Evolutionary conservation across 2,329 filamentous ascomycete genomes (phyloP), one percentile per base, ranked within the genome.

Genomic region (Fusarium staphyleae): DNA sequence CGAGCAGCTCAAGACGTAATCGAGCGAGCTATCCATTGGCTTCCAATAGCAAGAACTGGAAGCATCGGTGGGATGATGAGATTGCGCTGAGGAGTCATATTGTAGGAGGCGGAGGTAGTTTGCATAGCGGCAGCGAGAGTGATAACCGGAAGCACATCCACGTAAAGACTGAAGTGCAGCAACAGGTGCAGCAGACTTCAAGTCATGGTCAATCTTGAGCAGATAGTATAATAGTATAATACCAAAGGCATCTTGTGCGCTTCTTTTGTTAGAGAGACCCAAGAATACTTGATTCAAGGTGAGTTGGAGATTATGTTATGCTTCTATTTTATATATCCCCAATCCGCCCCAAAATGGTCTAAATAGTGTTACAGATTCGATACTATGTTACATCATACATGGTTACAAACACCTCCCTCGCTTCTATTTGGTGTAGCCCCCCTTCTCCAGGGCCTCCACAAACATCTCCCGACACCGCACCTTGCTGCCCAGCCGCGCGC

Each of bases 391-490:
- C 43, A 56, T 41, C 22, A 24, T 52, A 46, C 35, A 58, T 52
- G 33, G 29, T 52, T 52, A 30, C 28, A 59, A 36, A 18, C 13
- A 11, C 15, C 6, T 26, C 10, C 37, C 33, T 29, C 24, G 29
- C 22, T 19, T 35, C 36, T 48, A 48, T 41, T 58, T 49, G 8
- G 68, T 48, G 26, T 69, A 74, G 1, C 73, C 73, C 15, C 72
- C 72, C 60, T 68, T 72, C 36, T 55, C 66, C 35, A 85, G 58
- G 29, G 77, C 87, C 33, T 82, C 74, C 51, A 81, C 79, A 72
- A 99, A 99, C 76, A 99, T 75, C 53, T 89, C 86, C 59, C 88
- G 85, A 66, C 93, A 97, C 51, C 80, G 80, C 3, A 99, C 93
- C 60, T 85, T 82, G 71, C 91, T 96, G 3, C 91, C 92, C 54